phyloP scores from a whole-genome alignment of 2,329 filamentous ascomycete genomes.

The Penicillium digitatum region DNA sequence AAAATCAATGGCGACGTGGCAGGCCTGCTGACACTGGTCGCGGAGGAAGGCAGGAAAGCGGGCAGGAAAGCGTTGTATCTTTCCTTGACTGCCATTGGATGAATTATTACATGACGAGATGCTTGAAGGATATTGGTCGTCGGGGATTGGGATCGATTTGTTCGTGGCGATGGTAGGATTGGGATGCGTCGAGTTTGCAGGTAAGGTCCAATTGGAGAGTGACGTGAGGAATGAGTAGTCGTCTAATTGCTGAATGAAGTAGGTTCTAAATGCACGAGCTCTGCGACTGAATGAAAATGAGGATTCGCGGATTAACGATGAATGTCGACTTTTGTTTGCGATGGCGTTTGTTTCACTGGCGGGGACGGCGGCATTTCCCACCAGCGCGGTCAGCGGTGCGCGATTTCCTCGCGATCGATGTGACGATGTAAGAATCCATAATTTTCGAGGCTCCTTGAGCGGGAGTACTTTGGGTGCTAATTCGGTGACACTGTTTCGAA shows the following conservation, averaged over 20 bases:
- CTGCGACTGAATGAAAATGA: conserved; percentile 27
- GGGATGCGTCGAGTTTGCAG: conserved; percentile 3
- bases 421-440: conserved; percentile 13
- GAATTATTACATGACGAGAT: not conserved
- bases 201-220: conserved; percentile 19
- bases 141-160: conserved; percentile 9
- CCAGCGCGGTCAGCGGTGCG: conserved; percentile 10
- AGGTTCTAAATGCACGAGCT: conserved; percentile 31
- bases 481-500: conserved; percentile 22
- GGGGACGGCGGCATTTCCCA: conserved; percentile 6
- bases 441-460: conserved; percentile 6
- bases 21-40: conserved; percentile 35
- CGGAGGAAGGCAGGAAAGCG: conserved; percentile 12
- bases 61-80: conserved; percentile 8
- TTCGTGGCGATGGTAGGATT: conserved; percentile 13
- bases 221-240: conserved; percentile 24
- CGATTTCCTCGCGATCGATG: conserved; percentile 19
- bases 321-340: conserved; percentile 19
- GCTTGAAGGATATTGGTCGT: conserved; percentile 3
- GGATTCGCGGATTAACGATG: conserved; percentile 16
- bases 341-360: conserved; percentile 19
- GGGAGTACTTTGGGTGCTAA: conserved; percentile 6
- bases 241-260: conserved; percentile 30
- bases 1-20: conserved; percentile 18
- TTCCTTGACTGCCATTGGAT: not conserved